These are phyloP conservation scores for Mycena alexandri DNA, from an alignment of 768 basidiomycete species.

Conservation along the genomic window DNA sequence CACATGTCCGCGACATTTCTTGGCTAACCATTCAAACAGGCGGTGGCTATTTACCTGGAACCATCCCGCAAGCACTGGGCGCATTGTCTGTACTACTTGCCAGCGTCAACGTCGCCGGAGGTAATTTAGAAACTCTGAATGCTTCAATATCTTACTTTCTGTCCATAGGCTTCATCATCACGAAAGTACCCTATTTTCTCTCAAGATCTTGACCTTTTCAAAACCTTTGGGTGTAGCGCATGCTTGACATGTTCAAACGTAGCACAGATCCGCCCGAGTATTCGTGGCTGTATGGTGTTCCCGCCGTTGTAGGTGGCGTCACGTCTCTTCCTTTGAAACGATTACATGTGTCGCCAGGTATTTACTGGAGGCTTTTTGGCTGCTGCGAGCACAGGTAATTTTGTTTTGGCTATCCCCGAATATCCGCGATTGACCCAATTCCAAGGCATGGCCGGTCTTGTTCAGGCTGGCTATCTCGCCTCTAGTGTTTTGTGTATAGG, in stretches of 20 bases:
- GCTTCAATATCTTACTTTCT: not conserved
- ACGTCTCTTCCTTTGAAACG: not conserved
- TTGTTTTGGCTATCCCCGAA: not conserved
- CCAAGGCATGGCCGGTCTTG: constrained; percentile 75
- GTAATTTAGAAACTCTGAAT: constrained; percentile 42
- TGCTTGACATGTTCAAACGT: constrained; percentile 96
- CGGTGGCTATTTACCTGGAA: constrained; percentile 85
- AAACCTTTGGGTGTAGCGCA: constrained; percentile 60
- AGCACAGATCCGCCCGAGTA: constrained; percentile 90
- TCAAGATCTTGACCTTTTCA: not conserved
- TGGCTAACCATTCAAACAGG: constrained; percentile 42
- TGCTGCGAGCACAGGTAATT: constrained; percentile 79
- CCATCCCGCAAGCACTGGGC: constrained; percentile 83
- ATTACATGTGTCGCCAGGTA: constrained; percentile 43
- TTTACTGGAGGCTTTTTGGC: constrained; percentile 88
- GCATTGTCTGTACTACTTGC: constrained; percentile 89
- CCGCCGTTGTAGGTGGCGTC: constrained; percentile 62
- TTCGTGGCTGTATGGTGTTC: constrained; percentile 84
- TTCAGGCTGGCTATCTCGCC: constrained; percentile 89
- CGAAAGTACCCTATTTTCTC: constrained; percentile 50
- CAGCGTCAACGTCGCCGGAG: constrained; percentile 89
- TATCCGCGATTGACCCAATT: not conserved
- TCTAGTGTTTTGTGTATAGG: constrained; percentile 91
- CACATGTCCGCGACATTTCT: too few species aligned
- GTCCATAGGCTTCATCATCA: constrained; percentile 72